Percentiles rank a stretch among this genome's conserved stretches.
Conservation (phyloP, 768 basidiomycete species). For the Clitopilus passeckerianus region DNA sequence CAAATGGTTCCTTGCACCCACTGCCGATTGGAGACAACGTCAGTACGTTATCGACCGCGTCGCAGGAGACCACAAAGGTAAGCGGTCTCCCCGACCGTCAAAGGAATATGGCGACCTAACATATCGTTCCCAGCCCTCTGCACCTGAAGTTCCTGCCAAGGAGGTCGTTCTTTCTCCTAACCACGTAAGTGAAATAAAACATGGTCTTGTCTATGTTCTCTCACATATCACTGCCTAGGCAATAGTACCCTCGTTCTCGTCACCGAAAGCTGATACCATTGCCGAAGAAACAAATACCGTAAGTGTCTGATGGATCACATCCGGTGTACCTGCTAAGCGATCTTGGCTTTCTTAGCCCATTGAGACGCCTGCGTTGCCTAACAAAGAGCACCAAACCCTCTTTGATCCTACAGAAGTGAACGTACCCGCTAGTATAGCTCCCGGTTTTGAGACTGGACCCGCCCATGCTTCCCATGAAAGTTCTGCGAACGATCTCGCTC, state of each 20-base stretch:
- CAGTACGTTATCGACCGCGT: background rate
- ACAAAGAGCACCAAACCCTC: background rate
- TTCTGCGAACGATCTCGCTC: too few relatives aligned
- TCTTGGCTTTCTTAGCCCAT: background rate
- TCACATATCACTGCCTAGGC: background rate
- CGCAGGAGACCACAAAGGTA: background rate
- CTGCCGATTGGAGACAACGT: background rate
- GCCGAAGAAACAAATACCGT: background rate
- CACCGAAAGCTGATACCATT: background rate
- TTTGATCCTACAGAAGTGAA: background rate
- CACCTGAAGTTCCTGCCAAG: background rate
- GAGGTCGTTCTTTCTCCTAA: background rate
- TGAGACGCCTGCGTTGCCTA: background rate
- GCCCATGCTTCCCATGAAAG: background rate
- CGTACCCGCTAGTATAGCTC: background rate
- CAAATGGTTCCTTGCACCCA: background rate
- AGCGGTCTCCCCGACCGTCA: background rate
- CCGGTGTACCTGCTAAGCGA: background rate
- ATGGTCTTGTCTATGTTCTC: background rate
- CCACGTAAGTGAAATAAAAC: background rate
- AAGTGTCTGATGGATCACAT: too few relatives aligned
- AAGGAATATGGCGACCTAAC: background rate
- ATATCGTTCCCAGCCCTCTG: background rate
- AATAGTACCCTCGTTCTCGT: background rate
- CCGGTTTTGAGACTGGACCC: background rate